phyloP scores from a whole-genome alignment of 2,329 filamentous ascomycete species.

The Hymenoscyphus fraxineus region DNA sequence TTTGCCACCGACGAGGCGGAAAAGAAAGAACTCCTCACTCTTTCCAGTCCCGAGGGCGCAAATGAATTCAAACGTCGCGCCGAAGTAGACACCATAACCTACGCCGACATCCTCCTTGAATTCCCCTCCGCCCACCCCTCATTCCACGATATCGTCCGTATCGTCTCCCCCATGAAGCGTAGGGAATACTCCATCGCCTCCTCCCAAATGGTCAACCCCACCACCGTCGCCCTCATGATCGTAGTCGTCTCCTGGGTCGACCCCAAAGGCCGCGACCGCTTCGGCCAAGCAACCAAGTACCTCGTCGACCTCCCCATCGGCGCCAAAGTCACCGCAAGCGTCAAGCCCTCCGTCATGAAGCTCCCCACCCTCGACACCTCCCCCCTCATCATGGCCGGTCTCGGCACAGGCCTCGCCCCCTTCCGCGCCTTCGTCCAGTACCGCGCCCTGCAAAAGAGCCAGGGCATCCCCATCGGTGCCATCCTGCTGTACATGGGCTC shows the following conservation, averaged over 20 bases:
- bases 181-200: conserved; percentile 99
- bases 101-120: conserved; percentile 83
- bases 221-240: conserved; percentile 88
- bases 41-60: conserved; percentile 75
- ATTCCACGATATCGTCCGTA: conserved; percentile 83
- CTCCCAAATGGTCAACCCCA: conserved; percentile 89
- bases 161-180: conserved; percentile 89
- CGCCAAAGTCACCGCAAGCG: conserved; percentile 78
- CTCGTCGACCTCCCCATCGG: conserved; percentile 73
- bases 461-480: conserved; percentile 89
- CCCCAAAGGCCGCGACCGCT: conserved; percentile 78
- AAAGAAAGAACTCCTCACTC: conserved; percentile 71
- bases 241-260: conserved; percentile 97
- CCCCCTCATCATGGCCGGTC: conserved; percentile 96
- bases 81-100: conserved; percentile 89
- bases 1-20: conserved; percentile 81
- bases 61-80: conserved; percentile 88
- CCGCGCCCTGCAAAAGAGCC: conserved; percentile 95
- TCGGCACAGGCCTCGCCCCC: conserved; percentile 96
- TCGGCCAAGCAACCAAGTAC: conserved; percentile 90
- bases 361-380: conserved; percentile 82
- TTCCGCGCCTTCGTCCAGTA: conserved; percentile 99
- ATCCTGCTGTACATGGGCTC: conserved; percentile 96
- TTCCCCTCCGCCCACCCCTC: conserved; percentile 83
- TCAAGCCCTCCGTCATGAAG: conserved; percentile 99